Evolutionary conservation across 805 yeast genomes (phyloP).

Genomic region (Metschnikowia cerradonensis): DNA sequence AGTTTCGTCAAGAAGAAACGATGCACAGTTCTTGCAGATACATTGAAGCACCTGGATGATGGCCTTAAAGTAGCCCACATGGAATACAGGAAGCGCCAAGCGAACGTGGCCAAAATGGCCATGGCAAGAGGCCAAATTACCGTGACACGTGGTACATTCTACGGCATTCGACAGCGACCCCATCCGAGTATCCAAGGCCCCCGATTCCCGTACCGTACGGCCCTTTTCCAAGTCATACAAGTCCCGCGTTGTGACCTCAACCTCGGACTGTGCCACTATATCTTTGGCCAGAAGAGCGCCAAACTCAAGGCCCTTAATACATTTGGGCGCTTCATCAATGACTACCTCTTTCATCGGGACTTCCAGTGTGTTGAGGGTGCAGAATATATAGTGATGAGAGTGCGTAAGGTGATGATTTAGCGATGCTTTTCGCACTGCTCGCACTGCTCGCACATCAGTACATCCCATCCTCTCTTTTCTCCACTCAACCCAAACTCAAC

Average conservation of each 20-base stretch:
- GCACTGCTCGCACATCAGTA: too few species aligned
- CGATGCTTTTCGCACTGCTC: too few species aligned
- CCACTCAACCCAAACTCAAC: too few species aligned
- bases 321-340: conserved; percentile 82
- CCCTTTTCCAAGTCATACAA: conserved; percentile 88
- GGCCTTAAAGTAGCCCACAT: conserved; percentile 93
- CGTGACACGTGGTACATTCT: conserved; percentile 89
- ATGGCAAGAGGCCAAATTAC: conserved; percentile 88
- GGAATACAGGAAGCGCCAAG: conserved; percentile 93
- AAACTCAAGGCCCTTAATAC: conserved; percentile 85
- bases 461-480: too few species aligned
- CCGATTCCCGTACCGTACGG: conserved; percentile 72
- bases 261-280: conserved; percentile 89
- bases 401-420: neutral
- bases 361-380: too few species aligned
- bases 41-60: conserved; percentile 84
- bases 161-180: conserved; percentile 86
- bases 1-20: conserved; percentile 68
- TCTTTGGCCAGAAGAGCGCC: conserved; percentile 91
- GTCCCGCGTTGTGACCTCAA: conserved; percentile 87
- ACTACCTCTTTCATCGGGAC: conserved; percentile 44
- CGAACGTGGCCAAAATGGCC: conserved; percentile 97
- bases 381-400: neutral
- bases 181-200: conserved; percentile 91
- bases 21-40: conserved; percentile 86